Conservation (phyloP, 192 early-diverging fungal genomes). For the Coemansia sp. region DNA sequence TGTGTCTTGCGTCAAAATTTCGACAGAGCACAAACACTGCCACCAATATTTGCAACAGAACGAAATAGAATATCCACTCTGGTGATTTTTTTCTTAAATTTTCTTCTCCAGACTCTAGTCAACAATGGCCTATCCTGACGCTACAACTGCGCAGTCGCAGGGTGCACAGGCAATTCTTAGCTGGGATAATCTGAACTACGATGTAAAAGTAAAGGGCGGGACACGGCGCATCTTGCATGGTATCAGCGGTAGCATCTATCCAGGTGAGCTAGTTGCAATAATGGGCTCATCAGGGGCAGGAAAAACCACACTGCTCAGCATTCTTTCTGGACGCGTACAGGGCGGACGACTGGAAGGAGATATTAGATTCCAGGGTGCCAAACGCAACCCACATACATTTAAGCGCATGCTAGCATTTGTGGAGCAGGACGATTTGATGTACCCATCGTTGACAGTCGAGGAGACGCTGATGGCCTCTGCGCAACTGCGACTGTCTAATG, state of each 20-base stretch:
- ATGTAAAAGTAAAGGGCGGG: constrained; percentile 34
- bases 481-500: constrained; percentile 63
- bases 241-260: constrained; percentile 64
- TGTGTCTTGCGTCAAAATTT: background rate
- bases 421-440: constrained; percentile 53
- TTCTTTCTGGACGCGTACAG: constrained; percentile 63
- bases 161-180: constrained; percentile 17
- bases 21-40: background rate
- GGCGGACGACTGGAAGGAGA: constrained; percentile 54
- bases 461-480: constrained; percentile 68
- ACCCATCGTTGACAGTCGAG: constrained; percentile 62
- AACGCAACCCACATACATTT: constrained; percentile 28
- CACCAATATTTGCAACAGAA: background rate
- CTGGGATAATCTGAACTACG: constrained; percentile 40
- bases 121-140: background rate
- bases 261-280: constrained; percentile 77
- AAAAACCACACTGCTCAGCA: constrained; percentile 78
- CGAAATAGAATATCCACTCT: background rate
- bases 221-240: constrained; percentile 56
- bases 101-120: background rate
- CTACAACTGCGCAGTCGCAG: background rate
- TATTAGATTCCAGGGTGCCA: constrained; percentile 51
- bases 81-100: background rate
- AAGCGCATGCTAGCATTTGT: constrained; percentile 50
- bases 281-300: constrained; percentile 91